phyloP scores from a whole-genome alignment of 805 yeast species.

The Pichia occidentalis region DNA sequence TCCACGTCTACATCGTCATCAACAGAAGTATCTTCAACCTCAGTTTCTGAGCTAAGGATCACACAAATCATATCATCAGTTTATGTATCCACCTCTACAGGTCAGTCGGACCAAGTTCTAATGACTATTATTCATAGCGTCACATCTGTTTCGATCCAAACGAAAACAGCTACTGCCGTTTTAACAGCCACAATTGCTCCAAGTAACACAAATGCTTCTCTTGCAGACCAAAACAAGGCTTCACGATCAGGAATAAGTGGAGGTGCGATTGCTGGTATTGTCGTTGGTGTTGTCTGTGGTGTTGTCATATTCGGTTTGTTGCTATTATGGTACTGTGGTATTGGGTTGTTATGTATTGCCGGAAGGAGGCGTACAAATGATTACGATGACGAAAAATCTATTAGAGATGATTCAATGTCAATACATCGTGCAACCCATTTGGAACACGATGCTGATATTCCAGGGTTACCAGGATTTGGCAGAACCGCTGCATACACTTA shows the following conservation, averaged over 20 bases:
- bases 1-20: conserved; percentile 13
- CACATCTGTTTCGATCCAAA: conserved; percentile 16
- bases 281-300: conserved; percentile 28
- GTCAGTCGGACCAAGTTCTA: conserved; percentile 10
- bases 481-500: conserved; percentile 12
- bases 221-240: neutral
- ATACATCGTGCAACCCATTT: conserved; percentile 5
- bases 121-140: conserved; percentile 23
- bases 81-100: conserved; percentile 9
- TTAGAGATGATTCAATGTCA: conserved; percentile 8
- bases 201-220: neutral
- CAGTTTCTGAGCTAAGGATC: too few species aligned
- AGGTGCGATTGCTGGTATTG: conserved; percentile 34
- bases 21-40: conserved; percentile 12
- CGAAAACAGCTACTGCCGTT: conserved; percentile 14
- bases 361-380: conserved; percentile 18
- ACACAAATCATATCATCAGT: conserved; percentile 15
- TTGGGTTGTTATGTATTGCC: conserved; percentile 15
- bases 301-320: conserved; percentile 13
- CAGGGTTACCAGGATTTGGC: conserved; percentile 10
- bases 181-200: conserved; percentile 10
- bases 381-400: conserved; percentile 20
- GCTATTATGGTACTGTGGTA: conserved; percentile 18
- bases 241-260: conserved; percentile 17
- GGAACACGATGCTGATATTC: conserved; percentile 3